Evolutionary conservation across 129 eudicot genomes (phyloP).

Genomic region (Sambucus nigra): DNA sequence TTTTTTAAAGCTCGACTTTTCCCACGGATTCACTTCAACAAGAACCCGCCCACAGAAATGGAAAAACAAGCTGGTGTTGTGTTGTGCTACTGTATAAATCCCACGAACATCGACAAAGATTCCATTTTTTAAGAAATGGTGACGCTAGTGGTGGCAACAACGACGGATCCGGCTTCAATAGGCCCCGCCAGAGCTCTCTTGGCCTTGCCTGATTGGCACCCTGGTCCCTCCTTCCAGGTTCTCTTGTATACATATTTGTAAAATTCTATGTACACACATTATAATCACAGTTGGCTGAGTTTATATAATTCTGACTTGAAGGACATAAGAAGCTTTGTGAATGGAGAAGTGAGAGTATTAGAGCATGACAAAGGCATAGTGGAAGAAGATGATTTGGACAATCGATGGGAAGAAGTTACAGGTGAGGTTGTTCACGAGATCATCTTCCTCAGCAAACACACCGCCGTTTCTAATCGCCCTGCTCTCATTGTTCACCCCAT

Average conservation of each 20-base stretch:
- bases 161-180: constrained; percentile 69
- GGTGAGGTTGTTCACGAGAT: constrained; percentile 61
- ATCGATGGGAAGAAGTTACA: constrained; percentile 63
- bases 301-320: background rate
- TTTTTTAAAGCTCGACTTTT: background rate
- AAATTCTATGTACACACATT: background rate
- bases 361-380: constrained; percentile 74
- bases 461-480: constrained; percentile 75
- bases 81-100: constrained; percentile 17
- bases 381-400: constrained; percentile 76
- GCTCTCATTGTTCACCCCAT: constrained; percentile 87
- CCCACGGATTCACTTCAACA: background rate
- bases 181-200: constrained; percentile 68
- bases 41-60: background rate
- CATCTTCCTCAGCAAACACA: constrained; percentile 74
- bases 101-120: background rate
- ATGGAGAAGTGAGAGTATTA: constrained; percentile 60
- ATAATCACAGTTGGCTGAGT: background rate
- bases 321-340: constrained; percentile 59
- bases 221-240: constrained; percentile 59
- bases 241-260: background rate
- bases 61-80: background rate
- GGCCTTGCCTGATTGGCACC: constrained; percentile 65
- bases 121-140: constrained; percentile 31
- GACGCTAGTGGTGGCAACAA: constrained; percentile 71